Evolutionary conservation across 768 basidiomycete species (phyloP).

Genomic region (Leucosporidium scottii): DNA sequence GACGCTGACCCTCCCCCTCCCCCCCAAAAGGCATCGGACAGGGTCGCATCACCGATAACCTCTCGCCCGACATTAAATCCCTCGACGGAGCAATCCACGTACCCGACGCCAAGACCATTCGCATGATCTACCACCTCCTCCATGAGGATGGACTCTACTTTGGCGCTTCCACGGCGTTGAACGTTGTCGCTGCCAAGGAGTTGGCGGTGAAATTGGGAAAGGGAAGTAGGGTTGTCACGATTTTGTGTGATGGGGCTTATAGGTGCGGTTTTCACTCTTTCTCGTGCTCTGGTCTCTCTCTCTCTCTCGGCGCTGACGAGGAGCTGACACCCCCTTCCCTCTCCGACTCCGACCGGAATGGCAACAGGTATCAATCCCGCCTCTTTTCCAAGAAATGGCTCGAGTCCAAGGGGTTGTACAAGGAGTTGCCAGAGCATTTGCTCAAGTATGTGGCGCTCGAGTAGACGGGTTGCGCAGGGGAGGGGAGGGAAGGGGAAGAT

Average conservation of each 20-base stretch:
- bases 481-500: too few species aligned
- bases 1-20: background rate
- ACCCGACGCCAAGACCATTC: slow-evolving; percentile 79
- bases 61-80: slow-evolving; percentile 69
- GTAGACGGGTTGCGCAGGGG: background rate
- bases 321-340: background rate
- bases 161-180: slow-evolving; percentile 87
- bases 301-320: too few species aligned
- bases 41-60: slow-evolving; percentile 86
- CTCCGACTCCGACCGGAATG: background rate
- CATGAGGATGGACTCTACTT: slow-evolving; percentile 90
- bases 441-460: slow-evolving; percentile 78
- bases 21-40: slow-evolving; percentile 84
- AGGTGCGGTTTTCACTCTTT: slow-evolving; percentile 48
- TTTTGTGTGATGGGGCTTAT: slow-evolving; percentile 92
- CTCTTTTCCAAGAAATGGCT: slow-evolving; percentile 94
- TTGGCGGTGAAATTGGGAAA: slow-evolving; percentile 76
- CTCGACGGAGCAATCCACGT: slow-evolving; percentile 73
- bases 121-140: slow-evolving; percentile 86
- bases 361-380: slow-evolving; percentile 67
- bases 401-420: slow-evolving; percentile 63
- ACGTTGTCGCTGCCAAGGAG: slow-evolving; percentile 88
- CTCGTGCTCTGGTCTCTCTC: background rate
- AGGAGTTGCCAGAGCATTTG: slow-evolving; percentile 71
- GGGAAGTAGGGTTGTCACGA: slow-evolving; percentile 74